Evolutionary conservation across 352 stramenopile species (phyloP).

Genomic region (Pythium rhizo-oryzae): DNA sequence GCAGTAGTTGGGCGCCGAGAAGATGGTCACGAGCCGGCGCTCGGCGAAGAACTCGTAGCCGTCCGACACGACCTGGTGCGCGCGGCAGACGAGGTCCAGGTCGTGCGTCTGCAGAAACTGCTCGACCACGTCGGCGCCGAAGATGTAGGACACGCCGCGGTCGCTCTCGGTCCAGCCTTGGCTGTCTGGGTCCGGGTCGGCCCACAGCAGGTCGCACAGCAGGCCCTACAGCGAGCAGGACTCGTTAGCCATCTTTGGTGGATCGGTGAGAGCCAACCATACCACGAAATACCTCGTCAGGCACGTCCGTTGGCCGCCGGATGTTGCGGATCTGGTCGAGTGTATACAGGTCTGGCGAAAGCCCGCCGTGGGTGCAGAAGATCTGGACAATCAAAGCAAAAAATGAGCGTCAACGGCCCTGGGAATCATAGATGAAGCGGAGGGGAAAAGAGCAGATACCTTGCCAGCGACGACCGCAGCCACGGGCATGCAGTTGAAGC

Average conservation of each 20-base stretch:
- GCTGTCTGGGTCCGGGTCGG: conserved; percentile 85
- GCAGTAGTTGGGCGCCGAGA: conserved; percentile 99
- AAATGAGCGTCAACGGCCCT: no score
- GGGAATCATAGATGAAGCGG: no score
- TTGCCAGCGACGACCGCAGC: conserved; percentile 96
- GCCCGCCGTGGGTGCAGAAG: conserved; percentile 96
- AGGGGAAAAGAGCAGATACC: no score
- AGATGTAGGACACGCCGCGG: conserved; percentile 98
- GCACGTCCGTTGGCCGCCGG: conserved; percentile 77
- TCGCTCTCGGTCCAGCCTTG: conserved; percentile 97
- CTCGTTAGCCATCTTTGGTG: not conserved
- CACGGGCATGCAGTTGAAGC: conserved; percentile 99
- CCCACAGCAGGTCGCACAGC: conserved; percentile 88
- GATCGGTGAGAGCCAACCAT: conserved; percentile 1
- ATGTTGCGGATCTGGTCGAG: conserved; percentile 97
- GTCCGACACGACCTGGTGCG: conserved; percentile 99
- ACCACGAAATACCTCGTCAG: conserved; percentile 54
- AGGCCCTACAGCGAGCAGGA: conserved; percentile 37
- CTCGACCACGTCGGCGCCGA: conserved; percentile 97
- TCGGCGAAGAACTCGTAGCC: conserved; percentile 99
- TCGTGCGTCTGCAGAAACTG: conserved; percentile 97
- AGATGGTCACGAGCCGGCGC: conserved; percentile 99
- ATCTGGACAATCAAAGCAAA: conserved; percentile 58
- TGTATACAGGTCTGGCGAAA: conserved; percentile 96
- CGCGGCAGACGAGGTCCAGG: conserved; percentile 97